Conservation (phyloP, 148 eudicot genomes). For the Persicaria tinctoria region DNA sequence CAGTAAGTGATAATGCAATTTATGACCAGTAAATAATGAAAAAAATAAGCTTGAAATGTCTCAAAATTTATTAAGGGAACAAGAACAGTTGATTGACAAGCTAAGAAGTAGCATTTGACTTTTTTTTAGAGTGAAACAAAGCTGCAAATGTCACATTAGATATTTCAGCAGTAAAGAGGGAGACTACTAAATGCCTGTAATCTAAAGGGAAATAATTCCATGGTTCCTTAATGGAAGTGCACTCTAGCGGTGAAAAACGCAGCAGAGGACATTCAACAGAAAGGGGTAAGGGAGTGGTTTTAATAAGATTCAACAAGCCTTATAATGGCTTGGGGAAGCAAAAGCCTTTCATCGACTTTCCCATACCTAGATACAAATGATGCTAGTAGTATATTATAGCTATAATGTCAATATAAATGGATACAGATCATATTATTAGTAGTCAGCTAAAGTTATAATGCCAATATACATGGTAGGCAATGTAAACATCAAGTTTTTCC, state of each 20-base stretch:
- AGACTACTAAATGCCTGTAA: neutral
- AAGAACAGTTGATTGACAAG: neutral
- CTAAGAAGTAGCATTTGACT: neutral
- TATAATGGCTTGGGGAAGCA: neutral
- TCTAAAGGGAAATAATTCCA: neutral
- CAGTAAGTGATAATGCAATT: neutral
- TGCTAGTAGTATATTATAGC: neutral
- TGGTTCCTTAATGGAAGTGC: neutral
- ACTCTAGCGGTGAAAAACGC: neutral
- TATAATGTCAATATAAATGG: neutral
- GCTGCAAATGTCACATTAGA: neutral
- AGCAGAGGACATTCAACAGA: neutral
- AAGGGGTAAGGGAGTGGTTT: neutral
- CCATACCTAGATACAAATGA: neutral
- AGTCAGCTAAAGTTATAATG: neutral
- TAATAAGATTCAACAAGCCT: no score
- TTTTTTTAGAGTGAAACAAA: neutral
- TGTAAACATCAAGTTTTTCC: neutral
- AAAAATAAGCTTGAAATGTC: neutral
- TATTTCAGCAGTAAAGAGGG: neutral
- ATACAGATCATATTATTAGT: neutral
- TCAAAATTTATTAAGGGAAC: neutral
- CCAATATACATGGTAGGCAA: neutral
- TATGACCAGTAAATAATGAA: neutral
- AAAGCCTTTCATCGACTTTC: neutral